These are phyloP conservation scores for Medicago truncatula DNA, from an alignment of 306 rosid species.

Conservation along the genomic window MtrunA17r5.0-ANR NC_053043.1:49080001-49080500, in stretches of 20 bases:
- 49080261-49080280: not conserved
- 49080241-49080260: constrained; percentile 2
- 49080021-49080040: not conserved
- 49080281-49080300: not conserved
- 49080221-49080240: not conserved
- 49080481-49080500: constrained; percentile 50
- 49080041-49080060: not conserved
- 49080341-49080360: not conserved
- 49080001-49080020: not conserved
- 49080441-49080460: not conserved
- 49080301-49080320: not conserved
- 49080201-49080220: not conserved
- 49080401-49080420: not conserved
- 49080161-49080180: not conserved
- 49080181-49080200: not conserved
- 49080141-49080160: not conserved
- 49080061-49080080: not conserved
- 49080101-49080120: not conserved
- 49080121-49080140: not conserved
- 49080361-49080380: not conserved
- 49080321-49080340: not conserved
- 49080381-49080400: not conserved
- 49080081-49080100: too few relatives aligned
- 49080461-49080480: constrained; percentile 63
- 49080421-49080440: not conserved